Base-by-base conservation (phyloP, 2,329 filamentous ascomycete species). In the Alternaria sp. region DNA sequence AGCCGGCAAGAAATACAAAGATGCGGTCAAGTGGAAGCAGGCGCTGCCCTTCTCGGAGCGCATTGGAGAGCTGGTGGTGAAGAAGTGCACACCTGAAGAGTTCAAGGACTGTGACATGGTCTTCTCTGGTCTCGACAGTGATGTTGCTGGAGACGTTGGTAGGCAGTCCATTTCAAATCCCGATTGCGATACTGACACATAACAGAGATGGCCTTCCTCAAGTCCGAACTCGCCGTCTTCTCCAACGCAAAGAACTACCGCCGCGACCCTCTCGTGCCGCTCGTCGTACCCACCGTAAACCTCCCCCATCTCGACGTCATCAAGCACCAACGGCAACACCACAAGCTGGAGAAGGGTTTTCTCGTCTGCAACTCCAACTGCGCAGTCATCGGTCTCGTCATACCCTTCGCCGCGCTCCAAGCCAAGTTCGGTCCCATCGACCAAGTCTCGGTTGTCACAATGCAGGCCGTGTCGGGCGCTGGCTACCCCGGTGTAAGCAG, bases 201-300 rank as follows among this genome's bases (percentile, higher is more conserved):
- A 12, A 64, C 60, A 74, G 94, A 98, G 82, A 92, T 92, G 87
- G 92, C 92, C 71, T 98, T 98, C 81, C 87, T 97, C 76, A 91
- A 91, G 78, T 90, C 93, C 65, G 90, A 97, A 76, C 89, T 97
- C 55, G 89, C 93, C 75, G 92, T 97, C 79, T 98, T 99, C 85
- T 97, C 94, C 75, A 99, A 98, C 81, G 94, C 96, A 55, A 97
- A 97, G 83, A 98, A 97, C 87, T 93, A 97, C 87, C 92, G 96
- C 74, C 91, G 91, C 78, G 90, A 97, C 79, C 93, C 94, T 20
- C 85, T 95, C 53, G 94, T 97, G 3, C 96, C 96, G 11, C 89
- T 98, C 76, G 92, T 98, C 68, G 94, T 98, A 9, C 96, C 96
- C 2, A 97, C 94, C 20, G 94, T 98, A 80, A 98, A 98, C 84